Conservation (phyloP, 257 asterid species). For the Mentha longifolia region DNA sequence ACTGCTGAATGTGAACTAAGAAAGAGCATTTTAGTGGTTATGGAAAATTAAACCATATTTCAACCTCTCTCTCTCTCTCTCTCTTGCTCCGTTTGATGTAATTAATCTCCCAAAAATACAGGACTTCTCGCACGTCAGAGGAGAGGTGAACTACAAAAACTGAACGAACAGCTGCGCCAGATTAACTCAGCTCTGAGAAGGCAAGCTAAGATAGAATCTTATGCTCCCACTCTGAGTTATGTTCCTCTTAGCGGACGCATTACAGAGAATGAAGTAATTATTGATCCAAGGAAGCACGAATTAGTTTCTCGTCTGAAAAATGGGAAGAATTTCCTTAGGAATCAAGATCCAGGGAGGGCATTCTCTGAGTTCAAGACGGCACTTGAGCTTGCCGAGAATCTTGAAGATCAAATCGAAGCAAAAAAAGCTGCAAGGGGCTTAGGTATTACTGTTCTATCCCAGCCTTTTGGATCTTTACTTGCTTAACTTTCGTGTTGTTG, state of each 20-base stretch:
- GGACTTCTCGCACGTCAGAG: conserved; percentile 97
- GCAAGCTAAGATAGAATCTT: conserved; percentile 97
- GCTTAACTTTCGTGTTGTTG: background rate
- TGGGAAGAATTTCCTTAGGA: conserved; percentile 83
- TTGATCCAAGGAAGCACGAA: conserved; percentile 85
- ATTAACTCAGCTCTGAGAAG: conserved; percentile 89
- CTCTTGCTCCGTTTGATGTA: background rate
- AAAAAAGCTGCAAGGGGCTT: conserved; percentile 98
- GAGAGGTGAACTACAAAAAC: conserved; percentile 77
- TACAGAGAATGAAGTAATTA: conserved; percentile 79
- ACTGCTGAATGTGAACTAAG: background rate
- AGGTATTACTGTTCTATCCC: conserved; percentile 52
- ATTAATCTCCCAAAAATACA: conserved; percentile 31
- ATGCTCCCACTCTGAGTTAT: conserved; percentile 93
- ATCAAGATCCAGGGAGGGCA: conserved; percentile 86
- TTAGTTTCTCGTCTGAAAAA: conserved; percentile 71
- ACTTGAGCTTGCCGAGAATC: conserved; percentile 79
- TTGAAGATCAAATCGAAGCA: conserved; percentile 83
- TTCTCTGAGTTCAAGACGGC: conserved; percentile 82
- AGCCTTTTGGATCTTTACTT: background rate
- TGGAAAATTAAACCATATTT: background rate
- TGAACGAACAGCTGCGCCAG: conserved; percentile 96
- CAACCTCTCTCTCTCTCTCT: background rate
- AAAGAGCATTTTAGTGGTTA: background rate
- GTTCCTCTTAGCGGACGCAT: conserved; percentile 84